These are phyloP conservation scores for Collybia sordida DNA, from an alignment of 768 basidiomycete genomes.

Conservation along the genomic window DNA sequence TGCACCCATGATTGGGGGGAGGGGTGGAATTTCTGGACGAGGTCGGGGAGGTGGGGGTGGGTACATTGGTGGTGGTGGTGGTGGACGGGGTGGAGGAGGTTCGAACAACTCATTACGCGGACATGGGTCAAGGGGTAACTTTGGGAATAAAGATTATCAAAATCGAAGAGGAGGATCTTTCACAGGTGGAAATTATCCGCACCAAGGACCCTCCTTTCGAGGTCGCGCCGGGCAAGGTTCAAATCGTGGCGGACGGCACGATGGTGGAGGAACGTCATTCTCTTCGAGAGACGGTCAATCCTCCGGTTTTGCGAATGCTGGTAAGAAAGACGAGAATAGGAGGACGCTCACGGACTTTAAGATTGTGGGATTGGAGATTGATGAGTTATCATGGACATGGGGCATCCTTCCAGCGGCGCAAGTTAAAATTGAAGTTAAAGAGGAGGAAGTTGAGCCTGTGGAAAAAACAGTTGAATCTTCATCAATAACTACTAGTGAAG, in stretches of 20 bases:
- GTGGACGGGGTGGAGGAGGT: slow-evolving; percentile 41
- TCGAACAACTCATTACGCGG: slow-evolving; percentile 55
- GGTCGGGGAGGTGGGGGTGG: slow-evolving; percentile 39
- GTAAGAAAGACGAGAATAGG: slow-evolving; percentile 87
- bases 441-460: slow-evolving; percentile 24
- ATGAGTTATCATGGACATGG: slow-evolving; percentile 86
- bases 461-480: slow-evolving; percentile 27
- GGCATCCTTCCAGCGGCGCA: slow-evolving; percentile 48
- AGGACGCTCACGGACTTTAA: slow-evolving; percentile 98
- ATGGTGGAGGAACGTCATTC: slow-evolving; percentile 39
- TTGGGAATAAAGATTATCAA: slow-evolving; percentile 61
- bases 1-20: slow-evolving; percentile 30
- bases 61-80: slow-evolving; percentile 37
- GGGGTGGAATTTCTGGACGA: slow-evolving; percentile 48
- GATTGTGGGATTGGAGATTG: slow-evolving; percentile 87
- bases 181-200: slow-evolving; percentile 40
- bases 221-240: slow-evolving; percentile 63
- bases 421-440: slow-evolving; percentile 32
- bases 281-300: slow-evolving; percentile 50
- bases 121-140: slow-evolving; percentile 66
- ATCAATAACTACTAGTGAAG: slow-evolving; percentile 28
- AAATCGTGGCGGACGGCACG: slow-evolving; percentile 39
- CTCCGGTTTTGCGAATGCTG: slow-evolving; percentile 43
- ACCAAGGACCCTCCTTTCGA: slow-evolving; percentile 49
- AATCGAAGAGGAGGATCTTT: slow-evolving; percentile 69